phyloP scores from a whole-genome alignment of 441 rosid genomes.

The Jatropha multifida region DNA sequence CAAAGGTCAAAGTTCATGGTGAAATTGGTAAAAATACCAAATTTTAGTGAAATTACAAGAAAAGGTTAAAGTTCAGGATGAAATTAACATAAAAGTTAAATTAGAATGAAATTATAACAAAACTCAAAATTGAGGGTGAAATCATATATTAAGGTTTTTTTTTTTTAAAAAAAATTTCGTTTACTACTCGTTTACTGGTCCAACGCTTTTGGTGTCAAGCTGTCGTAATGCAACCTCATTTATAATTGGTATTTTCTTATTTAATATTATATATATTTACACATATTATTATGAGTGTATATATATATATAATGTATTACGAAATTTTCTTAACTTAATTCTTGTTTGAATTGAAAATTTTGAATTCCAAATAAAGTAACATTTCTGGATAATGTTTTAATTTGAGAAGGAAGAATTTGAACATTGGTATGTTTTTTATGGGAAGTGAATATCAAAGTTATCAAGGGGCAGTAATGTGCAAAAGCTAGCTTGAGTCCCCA shows the following conservation, averaged over 20 bases:
- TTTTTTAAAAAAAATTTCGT: not conserved
- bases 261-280: not conserved
- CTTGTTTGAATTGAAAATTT: not conserved
- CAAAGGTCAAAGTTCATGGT: too few species aligned
- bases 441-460: not conserved
- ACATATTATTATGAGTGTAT: not conserved
- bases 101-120: too few species aligned
- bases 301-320: too few species aligned
- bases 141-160: not conserved
- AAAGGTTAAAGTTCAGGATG: too few species aligned
- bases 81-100: too few species aligned
- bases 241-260: not conserved
- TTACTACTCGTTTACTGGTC: not conserved
- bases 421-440: conserved; percentile 1
- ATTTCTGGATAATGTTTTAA: not conserved
- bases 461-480: not conserved
- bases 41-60: too few species aligned
- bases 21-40: too few species aligned
- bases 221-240: not conserved
- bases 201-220: not conserved
- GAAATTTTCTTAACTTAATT: not conserved
- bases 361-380: not conserved
- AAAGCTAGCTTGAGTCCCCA: not conserved
- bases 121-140: too few species aligned
- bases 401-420: conserved; percentile 10